phyloP scores from a whole-genome alignment of 2,329 filamentous ascomycete species.

The Neonectria hederae region DNA sequence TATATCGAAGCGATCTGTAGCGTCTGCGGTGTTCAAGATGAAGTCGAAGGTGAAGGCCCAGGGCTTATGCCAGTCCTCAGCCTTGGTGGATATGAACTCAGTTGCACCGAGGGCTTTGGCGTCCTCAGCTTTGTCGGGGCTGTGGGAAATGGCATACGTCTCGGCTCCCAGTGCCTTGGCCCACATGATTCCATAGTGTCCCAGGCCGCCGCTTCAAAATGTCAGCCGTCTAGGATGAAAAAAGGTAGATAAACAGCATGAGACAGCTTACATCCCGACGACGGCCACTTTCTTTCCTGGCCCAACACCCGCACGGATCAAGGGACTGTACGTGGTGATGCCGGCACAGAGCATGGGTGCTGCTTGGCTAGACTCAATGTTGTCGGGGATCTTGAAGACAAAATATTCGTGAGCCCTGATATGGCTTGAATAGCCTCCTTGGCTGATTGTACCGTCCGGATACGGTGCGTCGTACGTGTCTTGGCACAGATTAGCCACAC shows the following conservation, averaged over 20 bases:
- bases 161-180: constrained; percentile 76
- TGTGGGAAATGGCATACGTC: constrained; percentile 71
- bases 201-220: constrained; percentile 69
- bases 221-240: background rate
- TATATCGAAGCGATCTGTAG: constrained; percentile 64
- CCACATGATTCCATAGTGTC: constrained; percentile 77
- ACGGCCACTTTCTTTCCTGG: constrained; percentile 77
- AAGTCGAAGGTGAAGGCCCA: constrained; percentile 62
- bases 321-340: constrained; percentile 76
- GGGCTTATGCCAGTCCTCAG: constrained; percentile 67
- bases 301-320: constrained; percentile 72
- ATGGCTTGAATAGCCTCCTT: constrained; percentile 69
- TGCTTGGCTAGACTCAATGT: constrained; percentile 57
- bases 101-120: constrained; percentile 70
- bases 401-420: constrained; percentile 66
- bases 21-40: constrained; percentile 60
- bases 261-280: constrained; percentile 50
- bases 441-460: constrained; percentile 66
- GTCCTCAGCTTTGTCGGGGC: constrained; percentile 65
- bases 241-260: background rate
- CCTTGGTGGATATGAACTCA: constrained; percentile 56
- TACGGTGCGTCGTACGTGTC: constrained; percentile 68
- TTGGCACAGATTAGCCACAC: background rate
- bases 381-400: constrained; percentile 66
- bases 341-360: constrained; percentile 83